phyloP scores from a whole-genome alignment of 345 rosid genomes.

The Mercurialis annua region DNA sequence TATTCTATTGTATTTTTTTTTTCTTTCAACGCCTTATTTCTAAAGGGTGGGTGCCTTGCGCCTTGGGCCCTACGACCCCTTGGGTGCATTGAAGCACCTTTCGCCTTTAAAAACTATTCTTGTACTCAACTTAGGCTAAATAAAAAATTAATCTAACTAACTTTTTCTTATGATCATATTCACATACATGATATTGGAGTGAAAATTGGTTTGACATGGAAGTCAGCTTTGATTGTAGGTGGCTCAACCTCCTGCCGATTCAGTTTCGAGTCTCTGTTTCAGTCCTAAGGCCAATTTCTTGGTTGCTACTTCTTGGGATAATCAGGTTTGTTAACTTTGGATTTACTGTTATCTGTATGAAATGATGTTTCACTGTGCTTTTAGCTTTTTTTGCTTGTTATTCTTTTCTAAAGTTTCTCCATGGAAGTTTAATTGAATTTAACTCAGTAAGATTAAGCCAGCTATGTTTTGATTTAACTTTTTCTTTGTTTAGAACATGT shows the following conservation, averaged over 20 bases:
- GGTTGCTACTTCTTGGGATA: conserved; percentile 98
- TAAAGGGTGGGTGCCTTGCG: no score
- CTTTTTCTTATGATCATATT: no score
- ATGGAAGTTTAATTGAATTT: background rate
- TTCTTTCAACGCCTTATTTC: no score
- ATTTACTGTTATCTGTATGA: background rate
- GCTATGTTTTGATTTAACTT: background rate
- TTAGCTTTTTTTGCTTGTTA: background rate
- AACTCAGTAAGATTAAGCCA: background rate
- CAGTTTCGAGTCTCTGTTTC: conserved; percentile 85
- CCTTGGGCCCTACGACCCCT: no score
- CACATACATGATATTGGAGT: no score
- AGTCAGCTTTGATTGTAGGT: conserved; percentile 38
- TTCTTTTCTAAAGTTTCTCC: background rate
- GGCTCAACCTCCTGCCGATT: conserved; percentile 75
- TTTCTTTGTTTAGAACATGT: background rate
- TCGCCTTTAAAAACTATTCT: no score
- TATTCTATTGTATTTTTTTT: no score
- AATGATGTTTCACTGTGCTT: background rate
- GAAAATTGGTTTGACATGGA: background rate
- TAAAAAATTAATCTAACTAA: no score
- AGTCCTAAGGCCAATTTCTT: conserved; percentile 89
- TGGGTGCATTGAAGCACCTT: no score
- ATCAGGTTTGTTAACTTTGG: conserved; percentile 55
- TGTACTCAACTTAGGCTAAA: background rate